Evolutionary conservation across 164 flowering plant genomes (phyloP).

Genomic region (Liquidambar formosana): DNA sequence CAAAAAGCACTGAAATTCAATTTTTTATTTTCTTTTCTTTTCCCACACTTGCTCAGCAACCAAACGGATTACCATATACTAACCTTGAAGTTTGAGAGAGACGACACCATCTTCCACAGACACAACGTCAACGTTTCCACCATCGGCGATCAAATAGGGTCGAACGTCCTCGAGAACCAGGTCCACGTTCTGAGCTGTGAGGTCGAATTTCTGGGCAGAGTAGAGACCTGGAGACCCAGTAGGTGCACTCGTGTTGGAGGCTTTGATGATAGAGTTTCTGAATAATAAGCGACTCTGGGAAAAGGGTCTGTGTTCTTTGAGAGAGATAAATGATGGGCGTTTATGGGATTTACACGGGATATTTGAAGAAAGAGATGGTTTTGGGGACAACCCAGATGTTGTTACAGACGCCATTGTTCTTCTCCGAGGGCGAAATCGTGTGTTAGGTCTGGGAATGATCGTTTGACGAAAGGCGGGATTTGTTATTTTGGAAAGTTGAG

Average conservation of each 20-base stretch:
- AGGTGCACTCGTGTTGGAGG: constrained; percentile 25
- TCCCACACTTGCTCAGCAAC: neutral
- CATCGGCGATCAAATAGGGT: constrained; percentile 90
- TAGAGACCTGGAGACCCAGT: constrained; percentile 67
- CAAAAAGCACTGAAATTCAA: too few relatives aligned
- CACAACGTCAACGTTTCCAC: constrained; percentile 93
- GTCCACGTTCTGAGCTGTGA: constrained; percentile 74
- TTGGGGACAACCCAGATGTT: constrained; percentile 15
- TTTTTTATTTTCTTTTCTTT: too few relatives aligned
- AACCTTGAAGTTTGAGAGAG: constrained; percentile 41
- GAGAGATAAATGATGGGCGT: constrained; percentile 1
- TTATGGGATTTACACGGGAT: neutral
- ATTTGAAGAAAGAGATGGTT: neutral
- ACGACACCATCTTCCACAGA: constrained; percentile 87
- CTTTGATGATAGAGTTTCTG: constrained; percentile 17
- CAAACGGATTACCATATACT: neutral
- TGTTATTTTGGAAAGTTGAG: too few relatives aligned
- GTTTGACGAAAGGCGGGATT: too few relatives aligned
- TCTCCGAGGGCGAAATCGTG: too few relatives aligned
- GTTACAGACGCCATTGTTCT: constrained; percentile 30
- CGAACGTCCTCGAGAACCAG: constrained; percentile 87
- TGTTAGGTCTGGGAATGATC: too few relatives aligned
- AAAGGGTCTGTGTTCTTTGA: constrained; percentile 6
- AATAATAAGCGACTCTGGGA: constrained; percentile 13
- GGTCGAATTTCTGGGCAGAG: constrained; percentile 69